Evolutionary conservation across 345 rosid species (phyloP), one percentile per base, ranked within the genome.

Genomic region (Isatis tinctoria): DNA sequence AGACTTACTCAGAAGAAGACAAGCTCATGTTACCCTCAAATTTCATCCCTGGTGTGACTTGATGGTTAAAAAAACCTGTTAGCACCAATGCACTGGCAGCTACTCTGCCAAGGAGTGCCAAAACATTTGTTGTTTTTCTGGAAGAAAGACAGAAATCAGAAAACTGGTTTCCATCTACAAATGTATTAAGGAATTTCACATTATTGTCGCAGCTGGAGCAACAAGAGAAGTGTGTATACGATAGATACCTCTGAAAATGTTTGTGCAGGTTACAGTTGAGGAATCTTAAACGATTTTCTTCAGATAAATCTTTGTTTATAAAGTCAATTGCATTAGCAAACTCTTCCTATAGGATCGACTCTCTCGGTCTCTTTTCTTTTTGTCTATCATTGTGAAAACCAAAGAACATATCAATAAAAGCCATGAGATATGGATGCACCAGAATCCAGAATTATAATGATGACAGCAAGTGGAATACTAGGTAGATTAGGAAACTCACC

Each of bases 311-410:
- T 79, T 90, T 92, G 80, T 95, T 95, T 67, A 95, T 90, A 72
- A 76, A 86, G 73, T 87, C 97, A 76, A 95, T 89, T 61, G 99
- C 99, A 87, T 82, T 89, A 67, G 97, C 99, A 82, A 95, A 95
- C 87, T 95, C 99, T 63, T 85, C 78, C 69, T 97, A 85, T 27
- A 95, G 93, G 80, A 90, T 92, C 5, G 94, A 90, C 74, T 95
- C 99, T 59, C 99, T 87, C 30, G 99, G 99, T 85, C 28, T 79
- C 68, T 64, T 79, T 72, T 79, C 82, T 48, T 79, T 79, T 69
- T 22, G 79, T 79, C 82, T 79, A 65, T 67, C 44, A 24, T 62
- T 61, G 57, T 56, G 28, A 69, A 60, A 79, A 58, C 24, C 26
- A 60, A 40, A 60, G 8, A 49, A 72, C 40, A 63, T 26, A 66